A percentile compares a stretch with the other conserved stretches of the same genome.
Evolutionary conservation across 1,284 basidiomycete species (phyloP).

Genomic region (Heterobasidion parviporum): DNA sequence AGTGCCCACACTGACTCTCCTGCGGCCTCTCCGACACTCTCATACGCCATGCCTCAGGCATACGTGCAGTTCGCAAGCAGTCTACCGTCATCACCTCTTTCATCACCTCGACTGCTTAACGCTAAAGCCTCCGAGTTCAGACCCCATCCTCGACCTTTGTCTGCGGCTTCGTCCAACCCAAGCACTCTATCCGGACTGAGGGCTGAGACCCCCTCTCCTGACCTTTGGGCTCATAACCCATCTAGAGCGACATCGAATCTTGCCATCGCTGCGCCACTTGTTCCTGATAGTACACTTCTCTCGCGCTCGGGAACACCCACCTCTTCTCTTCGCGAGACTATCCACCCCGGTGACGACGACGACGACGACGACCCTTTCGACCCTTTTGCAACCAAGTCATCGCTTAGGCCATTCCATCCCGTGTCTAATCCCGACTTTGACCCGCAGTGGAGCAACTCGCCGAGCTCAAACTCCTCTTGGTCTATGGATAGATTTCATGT

Average conservation of each 20-base stretch:
- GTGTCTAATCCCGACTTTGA: constrained; percentile 56
- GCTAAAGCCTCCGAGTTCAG: constrained; percentile 64
- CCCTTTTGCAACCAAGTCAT: constrained; percentile 47
- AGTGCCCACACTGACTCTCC: constrained; percentile 43
- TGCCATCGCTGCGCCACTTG: constrained; percentile 80
- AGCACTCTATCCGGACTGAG: constrained; percentile 44
- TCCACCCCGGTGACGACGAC: constrained; percentile 45
- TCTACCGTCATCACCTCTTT: constrained; percentile 47
- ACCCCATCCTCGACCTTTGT: constrained; percentile 67
- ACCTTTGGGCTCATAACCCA: constrained; percentile 72
- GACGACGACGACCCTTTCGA: constrained; percentile 73
- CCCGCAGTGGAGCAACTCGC: constrained; percentile 45
- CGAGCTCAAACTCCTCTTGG: constrained; percentile 36
- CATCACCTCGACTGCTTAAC: constrained; percentile 47
- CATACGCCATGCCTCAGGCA: constrained; percentile 40
- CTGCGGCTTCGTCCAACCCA: constrained; percentile 61
- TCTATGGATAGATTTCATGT: constrained; percentile 33
- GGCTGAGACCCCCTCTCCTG: constrained; percentile 71
- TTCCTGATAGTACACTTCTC: constrained; percentile 63
- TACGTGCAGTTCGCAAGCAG: constrained; percentile 61
- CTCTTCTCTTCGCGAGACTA: constrained; percentile 53
- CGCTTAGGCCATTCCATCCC: constrained; percentile 53
- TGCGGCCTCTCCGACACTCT: constrained; percentile 60
- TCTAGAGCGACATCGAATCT: constrained; percentile 74
- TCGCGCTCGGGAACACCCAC: constrained; percentile 44